phyloP scores from a whole-genome alignment of 2,329 filamentous ascomycete species.

The Diaporthe ilicicola region DNA sequence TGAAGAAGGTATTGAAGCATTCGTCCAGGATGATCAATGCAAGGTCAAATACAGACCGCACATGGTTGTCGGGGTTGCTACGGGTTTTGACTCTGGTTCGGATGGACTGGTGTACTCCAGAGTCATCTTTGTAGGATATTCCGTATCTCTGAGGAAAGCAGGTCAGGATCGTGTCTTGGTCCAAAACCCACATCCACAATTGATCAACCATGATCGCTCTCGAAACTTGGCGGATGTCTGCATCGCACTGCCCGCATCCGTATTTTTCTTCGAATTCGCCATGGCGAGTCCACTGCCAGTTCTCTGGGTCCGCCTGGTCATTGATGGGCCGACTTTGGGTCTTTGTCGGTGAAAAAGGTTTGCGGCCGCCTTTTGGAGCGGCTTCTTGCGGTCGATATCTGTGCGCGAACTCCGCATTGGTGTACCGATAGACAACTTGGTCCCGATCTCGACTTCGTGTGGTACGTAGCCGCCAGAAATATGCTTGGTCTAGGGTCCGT shows the following conservation, averaged over 20 bases:
- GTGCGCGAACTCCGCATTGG: slow-evolving; percentile 35
- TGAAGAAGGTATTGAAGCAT: slow-evolving; percentile 52
- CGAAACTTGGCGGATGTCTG: slow-evolving; percentile 39
- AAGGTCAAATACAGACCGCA: slow-evolving; percentile 50
- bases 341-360: slow-evolving; percentile 6
- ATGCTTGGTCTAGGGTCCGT: slow-evolving; percentile 56
- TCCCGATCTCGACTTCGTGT: slow-evolving; percentile 50
- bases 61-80: slow-evolving; percentile 38
- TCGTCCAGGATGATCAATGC: slow-evolving; percentile 53
- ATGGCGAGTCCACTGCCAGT: slow-evolving; percentile 32
- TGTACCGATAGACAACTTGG: slow-evolving; percentile 52
- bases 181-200: slow-evolving; percentile 43
- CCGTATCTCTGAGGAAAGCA: slow-evolving; percentile 50
- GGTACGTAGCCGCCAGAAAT: slow-evolving; percentile 49
- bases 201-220: slow-evolving; percentile 43
- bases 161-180: slow-evolving; percentile 42
- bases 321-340: slow-evolving; percentile 26
- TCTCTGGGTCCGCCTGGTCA: neutral
- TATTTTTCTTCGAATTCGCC: slow-evolving; percentile 30
- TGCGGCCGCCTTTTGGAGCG: neutral
- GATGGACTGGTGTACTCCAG: slow-evolving; percentile 51
- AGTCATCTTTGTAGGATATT: slow-evolving; percentile 48
- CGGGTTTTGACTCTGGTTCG: slow-evolving; percentile 42
- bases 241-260: slow-evolving; percentile 38
- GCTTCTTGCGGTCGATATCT: neutral